A percentile compares a stretch with the other conserved stretches of the same genome.
phyloP scores from a whole-genome alignment of 1,284 basidiomycete genomes.

The Ceratobasidium sp. region DNA sequence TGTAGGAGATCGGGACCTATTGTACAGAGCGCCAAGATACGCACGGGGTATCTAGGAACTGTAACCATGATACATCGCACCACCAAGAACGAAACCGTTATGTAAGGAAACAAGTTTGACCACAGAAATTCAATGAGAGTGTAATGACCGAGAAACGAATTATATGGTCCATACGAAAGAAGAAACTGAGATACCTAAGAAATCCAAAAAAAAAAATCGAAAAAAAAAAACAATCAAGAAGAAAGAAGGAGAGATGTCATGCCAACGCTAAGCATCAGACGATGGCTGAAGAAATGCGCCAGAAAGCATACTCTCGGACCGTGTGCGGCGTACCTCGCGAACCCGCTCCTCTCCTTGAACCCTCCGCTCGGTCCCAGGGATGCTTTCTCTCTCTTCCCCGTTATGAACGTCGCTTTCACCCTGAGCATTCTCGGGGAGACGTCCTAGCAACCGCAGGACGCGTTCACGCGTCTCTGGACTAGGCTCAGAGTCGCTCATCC shows the following conservation, averaged over 20 bases:
- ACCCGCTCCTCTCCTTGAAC: constrained; percentile 1
- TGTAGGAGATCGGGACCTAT: not conserved
- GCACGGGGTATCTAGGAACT: constrained; percentile 13
- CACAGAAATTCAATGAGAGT: constrained; percentile 27
- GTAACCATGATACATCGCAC: constrained; percentile 39
- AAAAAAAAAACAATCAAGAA: not conserved
- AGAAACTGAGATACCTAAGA: not conserved
- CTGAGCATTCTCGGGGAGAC: constrained; percentile 20
- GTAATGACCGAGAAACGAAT: constrained; percentile 21
- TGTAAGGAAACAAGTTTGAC: not conserved
- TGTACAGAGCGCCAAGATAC: constrained; percentile 2
- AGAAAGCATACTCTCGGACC: constrained; percentile 19
- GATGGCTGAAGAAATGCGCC: constrained; percentile 4
- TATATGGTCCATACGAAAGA: constrained; percentile 12
- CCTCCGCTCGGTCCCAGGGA: not conserved
- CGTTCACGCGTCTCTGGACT: constrained; percentile 36
- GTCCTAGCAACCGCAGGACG: constrained; percentile 39
- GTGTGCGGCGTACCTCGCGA: constrained; percentile 28
- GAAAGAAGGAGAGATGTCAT: constrained; percentile 1
- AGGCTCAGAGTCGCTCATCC: constrained; percentile 5
- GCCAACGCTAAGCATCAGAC: constrained; percentile 26
- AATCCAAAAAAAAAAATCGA: constrained; percentile 1
- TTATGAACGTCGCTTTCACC: not conserved
- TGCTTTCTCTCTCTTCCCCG: not conserved
- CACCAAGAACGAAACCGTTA: not conserved